Percentiles rank a stretch among this genome's conserved stretches.
Evolutionary conservation across 1,284 basidiomycete species (phyloP).

Genomic region (Flammula alnicola): DNA sequence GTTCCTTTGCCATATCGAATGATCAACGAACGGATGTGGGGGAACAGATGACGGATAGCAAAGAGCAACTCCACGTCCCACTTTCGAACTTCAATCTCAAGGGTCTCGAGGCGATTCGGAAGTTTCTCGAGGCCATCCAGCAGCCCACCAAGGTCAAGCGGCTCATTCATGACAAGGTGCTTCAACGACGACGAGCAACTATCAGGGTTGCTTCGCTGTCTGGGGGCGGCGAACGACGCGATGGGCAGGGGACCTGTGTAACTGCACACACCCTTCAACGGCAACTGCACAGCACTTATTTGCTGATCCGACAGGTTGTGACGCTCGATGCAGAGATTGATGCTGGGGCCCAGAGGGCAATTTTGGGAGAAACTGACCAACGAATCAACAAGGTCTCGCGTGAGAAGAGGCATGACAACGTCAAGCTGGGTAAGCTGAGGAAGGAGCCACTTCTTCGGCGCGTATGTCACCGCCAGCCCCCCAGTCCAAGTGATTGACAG

Average conservation of each 20-base stretch:
- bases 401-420: constrained; percentile 19
- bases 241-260: constrained; percentile 24
- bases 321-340: constrained; percentile 15
- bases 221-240: constrained; percentile 8
- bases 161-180: constrained; percentile 19
- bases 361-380: too few relatives aligned
- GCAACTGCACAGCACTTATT: constrained; percentile 12
- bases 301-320: constrained; percentile 23
- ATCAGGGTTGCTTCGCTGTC: background rate
- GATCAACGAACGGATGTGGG: constrained; percentile 13
- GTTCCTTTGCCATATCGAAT: constrained; percentile 20
- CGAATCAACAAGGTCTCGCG: too few relatives aligned
- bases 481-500: constrained; percentile 23
- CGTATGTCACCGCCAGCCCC: constrained; percentile 10
- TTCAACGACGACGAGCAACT: constrained; percentile 2
- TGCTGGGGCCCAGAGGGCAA: too few relatives aligned
- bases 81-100: constrained; percentile 20
- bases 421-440: constrained; percentile 6
- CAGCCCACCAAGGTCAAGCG: background rate
- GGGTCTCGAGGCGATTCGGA: constrained; percentile 6
- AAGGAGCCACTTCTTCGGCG: constrained; percentile 6
- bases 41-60: constrained; percentile 23
- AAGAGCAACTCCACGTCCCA: constrained; percentile 30
- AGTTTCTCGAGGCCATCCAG: constrained; percentile 13
- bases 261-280: constrained; percentile 19